Evolutionary conservation across 2,329 filamentous ascomycete genomes (phyloP).

Genomic region (Talaromyces sp.): DNA sequence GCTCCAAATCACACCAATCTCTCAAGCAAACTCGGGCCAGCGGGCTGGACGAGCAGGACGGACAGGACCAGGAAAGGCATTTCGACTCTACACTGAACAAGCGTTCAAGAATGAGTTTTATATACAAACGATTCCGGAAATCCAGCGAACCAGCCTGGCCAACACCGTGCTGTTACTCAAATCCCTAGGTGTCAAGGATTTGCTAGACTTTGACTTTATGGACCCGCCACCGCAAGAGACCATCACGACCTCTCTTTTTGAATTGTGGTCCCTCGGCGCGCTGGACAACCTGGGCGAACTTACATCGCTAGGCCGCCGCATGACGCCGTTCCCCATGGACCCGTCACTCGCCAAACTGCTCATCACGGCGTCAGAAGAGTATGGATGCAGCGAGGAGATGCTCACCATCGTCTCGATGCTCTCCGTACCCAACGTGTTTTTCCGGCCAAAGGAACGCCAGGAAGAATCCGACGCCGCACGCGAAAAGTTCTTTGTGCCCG

Average conservation of each 20-base stretch:
- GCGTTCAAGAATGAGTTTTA: constrained; percentile 96
- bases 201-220: constrained; percentile 98
- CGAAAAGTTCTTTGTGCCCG: constrained; percentile 97
- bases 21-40: constrained; percentile 91
- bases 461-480: constrained; percentile 93
- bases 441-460: constrained; percentile 90
- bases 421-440: constrained; percentile 93
- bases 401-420: constrained; percentile 97
- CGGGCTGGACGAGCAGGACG: constrained; percentile 88
- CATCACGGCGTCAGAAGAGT: constrained; percentile 82
- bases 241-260: constrained; percentile 93
- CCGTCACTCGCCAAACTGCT: constrained; percentile 90
- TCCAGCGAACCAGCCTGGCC: constrained; percentile 90
- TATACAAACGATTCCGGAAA: constrained; percentile 93
- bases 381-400: constrained; percentile 95
- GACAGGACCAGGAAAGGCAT: constrained; percentile 92
- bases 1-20: constrained; percentile 93
- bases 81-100: constrained; percentile 87
- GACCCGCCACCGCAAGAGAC: constrained; percentile 97
- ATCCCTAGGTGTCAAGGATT: constrained; percentile 85
- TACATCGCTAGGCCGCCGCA: constrained; percentile 77
- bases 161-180: constrained; percentile 94
- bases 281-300: constrained; percentile 91
- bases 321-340: constrained; percentile 99
- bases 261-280: constrained; percentile 92